Conservation (phyloP, 1,139 yeast species). For the Geotrichum klebahnii region DNA sequence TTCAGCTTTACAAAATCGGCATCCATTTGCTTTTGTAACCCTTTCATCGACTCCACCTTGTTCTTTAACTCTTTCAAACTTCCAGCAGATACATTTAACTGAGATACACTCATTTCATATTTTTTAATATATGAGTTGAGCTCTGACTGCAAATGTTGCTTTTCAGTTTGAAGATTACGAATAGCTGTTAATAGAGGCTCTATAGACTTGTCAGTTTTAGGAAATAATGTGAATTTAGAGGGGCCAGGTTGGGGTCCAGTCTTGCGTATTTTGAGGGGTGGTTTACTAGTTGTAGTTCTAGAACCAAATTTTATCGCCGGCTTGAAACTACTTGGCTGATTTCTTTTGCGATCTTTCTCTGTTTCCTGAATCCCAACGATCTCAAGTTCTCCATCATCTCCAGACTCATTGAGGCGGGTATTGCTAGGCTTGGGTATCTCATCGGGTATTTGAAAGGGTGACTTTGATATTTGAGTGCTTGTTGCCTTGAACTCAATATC, state of each 20-base stretch:
- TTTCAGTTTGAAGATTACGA: constrained; percentile 16
- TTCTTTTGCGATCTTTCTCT: not conserved
- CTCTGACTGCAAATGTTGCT: constrained; percentile 16
- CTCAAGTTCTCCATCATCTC: constrained; percentile 13
- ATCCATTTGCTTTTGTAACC: constrained; percentile 11
- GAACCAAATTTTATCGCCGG: not conserved
- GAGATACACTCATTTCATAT: constrained; percentile 9
- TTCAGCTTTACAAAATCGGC: constrained; percentile 11
- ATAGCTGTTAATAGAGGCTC: constrained; percentile 18
- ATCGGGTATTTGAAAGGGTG: not conserved
- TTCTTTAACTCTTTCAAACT: constrained; percentile 8
- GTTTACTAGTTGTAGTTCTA: constrained; percentile 7
- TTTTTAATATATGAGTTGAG: constrained; percentile 11
- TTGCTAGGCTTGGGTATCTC: not conserved
- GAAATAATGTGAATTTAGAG: not conserved
- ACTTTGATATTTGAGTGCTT: not conserved
- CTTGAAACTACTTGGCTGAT: not conserved
- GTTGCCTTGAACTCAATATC: not conserved
- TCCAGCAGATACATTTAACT: constrained; percentile 6
- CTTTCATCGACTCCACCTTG: not conserved
- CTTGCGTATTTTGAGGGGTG: constrained; percentile 10
- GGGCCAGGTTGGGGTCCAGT: not conserved
- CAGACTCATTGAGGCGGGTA: not conserved
- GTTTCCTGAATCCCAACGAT: constrained; percentile 14
- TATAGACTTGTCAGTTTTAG: constrained; percentile 16